phyloP scores from a whole-genome alignment of 352 stramenopile genomes.

The Phytophthora meadii region DNA sequence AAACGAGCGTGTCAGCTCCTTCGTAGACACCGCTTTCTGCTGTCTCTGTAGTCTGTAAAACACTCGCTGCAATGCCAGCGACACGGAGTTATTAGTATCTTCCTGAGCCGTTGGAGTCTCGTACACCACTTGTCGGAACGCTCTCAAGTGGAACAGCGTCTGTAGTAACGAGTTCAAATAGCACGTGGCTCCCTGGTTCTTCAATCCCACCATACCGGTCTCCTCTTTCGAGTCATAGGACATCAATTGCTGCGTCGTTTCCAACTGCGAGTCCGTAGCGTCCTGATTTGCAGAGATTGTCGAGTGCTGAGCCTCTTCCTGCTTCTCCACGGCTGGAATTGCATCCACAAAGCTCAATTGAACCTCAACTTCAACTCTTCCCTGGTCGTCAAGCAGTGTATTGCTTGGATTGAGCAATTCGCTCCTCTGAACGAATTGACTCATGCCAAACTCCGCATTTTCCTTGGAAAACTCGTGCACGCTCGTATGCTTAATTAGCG shows the following conservation, averaged over 20 bases:
- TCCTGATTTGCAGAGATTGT: slow-evolving; percentile 4
- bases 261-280: slow-evolving; percentile 6
- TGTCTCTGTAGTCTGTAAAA: slow-evolving; percentile 86
- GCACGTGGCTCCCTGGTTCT: slow-evolving; percentile 93
- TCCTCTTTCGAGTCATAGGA: slow-evolving; percentile 83
- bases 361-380: slow-evolving; percentile 60
- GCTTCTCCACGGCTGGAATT: slow-evolving; percentile 37
- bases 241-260: slow-evolving; percentile 43
- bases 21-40: slow-evolving; percentile 87
- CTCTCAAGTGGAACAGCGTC: slow-evolving; percentile 90
- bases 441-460: slow-evolving; percentile 62
- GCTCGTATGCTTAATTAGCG: slow-evolving; percentile 45
- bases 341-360: slow-evolving; percentile 38
- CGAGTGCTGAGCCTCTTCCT: slow-evolving; percentile 14
- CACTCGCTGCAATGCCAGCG: slow-evolving; percentile 82
- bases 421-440: slow-evolving; percentile 53
- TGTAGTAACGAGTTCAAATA: slow-evolving; percentile 96
- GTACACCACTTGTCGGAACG: slow-evolving; percentile 88
- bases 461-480: slow-evolving; percentile 63
- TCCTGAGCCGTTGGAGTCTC: slow-evolving; percentile 78
- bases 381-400: slow-evolving; percentile 50
- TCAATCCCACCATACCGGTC: slow-evolving; percentile 88
- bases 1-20: slow-evolving; percentile 93
- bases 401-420: slow-evolving; percentile 58
- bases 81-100: slow-evolving; percentile 87